A percentile compares a stretch with the other conserved stretches of the same genome.
These are phyloP conservation scores for Heterobasidion occidentale DNA, from an alignment of 1,284 basidiomycete genomes.

Conservation along the genomic window DNA sequence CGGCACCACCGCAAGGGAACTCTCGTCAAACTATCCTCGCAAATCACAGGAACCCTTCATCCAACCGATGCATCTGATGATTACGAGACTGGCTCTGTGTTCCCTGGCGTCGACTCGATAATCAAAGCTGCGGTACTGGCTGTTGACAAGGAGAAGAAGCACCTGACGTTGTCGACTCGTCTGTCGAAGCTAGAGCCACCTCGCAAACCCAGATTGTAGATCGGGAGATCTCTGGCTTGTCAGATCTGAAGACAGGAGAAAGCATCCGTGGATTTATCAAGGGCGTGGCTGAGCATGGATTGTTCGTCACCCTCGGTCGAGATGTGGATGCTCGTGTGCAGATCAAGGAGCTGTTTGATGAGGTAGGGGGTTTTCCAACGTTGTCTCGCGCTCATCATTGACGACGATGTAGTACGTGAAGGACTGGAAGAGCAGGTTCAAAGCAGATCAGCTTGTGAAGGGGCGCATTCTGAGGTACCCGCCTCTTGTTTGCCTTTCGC, in stretches of 20 bases:
- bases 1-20: slow-evolving; percentile 63
- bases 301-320: slow-evolving; percentile 87
- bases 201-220: slow-evolving; percentile 51
- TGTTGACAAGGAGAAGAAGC: slow-evolving; percentile 59
- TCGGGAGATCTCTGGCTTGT: slow-evolving; percentile 56
- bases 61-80: slow-evolving; percentile 81
- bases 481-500: slow-evolving; percentile 12
- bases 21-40: slow-evolving; percentile 65
- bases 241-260: slow-evolving; percentile 67
- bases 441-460: slow-evolving; percentile 77
- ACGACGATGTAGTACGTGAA: slow-evolving; percentile 68
- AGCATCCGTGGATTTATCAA: slow-evolving; percentile 86
- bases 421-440: slow-evolving; percentile 88
- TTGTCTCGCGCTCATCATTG: slow-evolving; percentile 7
- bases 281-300: slow-evolving; percentile 76
- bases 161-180: slow-evolving; percentile 74
- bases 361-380: slow-evolving; percentile 39
- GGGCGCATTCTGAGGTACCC: slow-evolving; percentile 74
- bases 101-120: slow-evolving; percentile 60
- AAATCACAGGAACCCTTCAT: slow-evolving; percentile 69
- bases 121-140: slow-evolving; percentile 66
- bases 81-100: slow-evolving; percentile 49
- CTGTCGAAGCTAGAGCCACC: slow-evolving; percentile 55
- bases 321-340: slow-evolving; percentile 86
- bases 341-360: slow-evolving; percentile 89